Conservation (phyloP, 1,284 basidiomycete genomes). For the Trametes hirsuta region DNA sequence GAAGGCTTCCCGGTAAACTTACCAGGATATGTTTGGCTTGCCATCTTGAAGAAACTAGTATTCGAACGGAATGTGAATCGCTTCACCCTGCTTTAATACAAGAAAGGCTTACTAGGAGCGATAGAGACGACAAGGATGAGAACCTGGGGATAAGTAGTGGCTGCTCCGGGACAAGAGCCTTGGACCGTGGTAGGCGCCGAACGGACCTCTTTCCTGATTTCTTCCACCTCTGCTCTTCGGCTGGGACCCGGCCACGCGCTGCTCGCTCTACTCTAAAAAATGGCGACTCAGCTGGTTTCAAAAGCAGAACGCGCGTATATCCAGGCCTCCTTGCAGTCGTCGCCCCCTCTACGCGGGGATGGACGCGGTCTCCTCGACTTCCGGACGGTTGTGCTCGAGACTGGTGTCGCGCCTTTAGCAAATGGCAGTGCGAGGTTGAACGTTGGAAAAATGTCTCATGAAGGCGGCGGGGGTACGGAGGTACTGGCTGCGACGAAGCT, state of each 20-base stretch:
- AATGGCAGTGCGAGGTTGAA: conserved; percentile 78
- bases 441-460: conserved; percentile 60
- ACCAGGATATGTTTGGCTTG: conserved; percentile 23
- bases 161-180: not conserved
- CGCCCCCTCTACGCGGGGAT: conserved; percentile 63
- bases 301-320: conserved; percentile 80
- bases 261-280: not conserved
- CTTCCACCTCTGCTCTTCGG: not conserved
- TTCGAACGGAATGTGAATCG: too few species aligned
- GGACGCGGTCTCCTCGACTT: conserved; percentile 68
- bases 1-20: not conserved
- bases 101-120: not conserved
- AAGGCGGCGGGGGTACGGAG: conserved; percentile 67
- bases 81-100: too few species aligned
- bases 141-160: not conserved
- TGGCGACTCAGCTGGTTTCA: conserved; percentile 48
- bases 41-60: not conserved
- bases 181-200: not conserved
- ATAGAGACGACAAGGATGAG: not conserved
- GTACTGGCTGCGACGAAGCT: conserved; percentile 72
- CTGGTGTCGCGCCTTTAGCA: conserved; percentile 73
- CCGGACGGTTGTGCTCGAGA: conserved; percentile 70
- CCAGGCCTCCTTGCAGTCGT: conserved; percentile 58
- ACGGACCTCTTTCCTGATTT: not conserved
- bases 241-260: not conserved